Evolutionary conservation across 441 rosid species (phyloP), one percentile per base, ranked within the genome.

Genomic region (Viola pubescens): DNA sequence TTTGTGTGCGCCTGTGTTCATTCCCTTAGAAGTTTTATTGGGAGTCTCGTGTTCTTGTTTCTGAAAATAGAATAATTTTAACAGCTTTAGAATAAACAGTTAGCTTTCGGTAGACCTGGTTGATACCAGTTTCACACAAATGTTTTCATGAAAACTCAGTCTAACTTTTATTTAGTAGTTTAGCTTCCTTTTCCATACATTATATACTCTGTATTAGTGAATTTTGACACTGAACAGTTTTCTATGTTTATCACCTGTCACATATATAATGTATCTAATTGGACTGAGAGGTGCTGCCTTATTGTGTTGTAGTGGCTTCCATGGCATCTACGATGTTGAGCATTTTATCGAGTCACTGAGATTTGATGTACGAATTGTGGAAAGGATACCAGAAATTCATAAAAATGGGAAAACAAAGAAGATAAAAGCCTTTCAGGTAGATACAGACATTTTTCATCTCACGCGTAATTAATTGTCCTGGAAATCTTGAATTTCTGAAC

Each of bases 281-380:
- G 49, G 50, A 60, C 14, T 65, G 59, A 54, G 54, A 40, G 59
- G 61, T 44, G 11, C 11, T 54, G 41, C 60, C 56, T 65, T 64
- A 73, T 45, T 56, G 67, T 8, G 54, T n/a, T 69, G 6, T 75
- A 90, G 96, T 79, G 99, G 97, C 51, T 94, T 94, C 75, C 91
- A 75, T 55, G 95, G 96, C 59, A 83, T 94, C 71, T 90, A 94
- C 71, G 99, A 94, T 43, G 97, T 90, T 59, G 97, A 88, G 50
- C 87, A 88, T 77, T 90, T 90, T 81, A 82, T 90, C 70, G 81
- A 73, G 66, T 73, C 91, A 8, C 68, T 90, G 67, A 88, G 78
- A 64, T 90, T 74, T 79, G 97, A 94, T 77, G 91, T 88, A 50
- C 76, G 68, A 49, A 85, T 94, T 67, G 91, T 94, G 73, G 97